Conservation (phyloP, 805 yeast genomes). For the Jamesozyma hellenica region DNA sequence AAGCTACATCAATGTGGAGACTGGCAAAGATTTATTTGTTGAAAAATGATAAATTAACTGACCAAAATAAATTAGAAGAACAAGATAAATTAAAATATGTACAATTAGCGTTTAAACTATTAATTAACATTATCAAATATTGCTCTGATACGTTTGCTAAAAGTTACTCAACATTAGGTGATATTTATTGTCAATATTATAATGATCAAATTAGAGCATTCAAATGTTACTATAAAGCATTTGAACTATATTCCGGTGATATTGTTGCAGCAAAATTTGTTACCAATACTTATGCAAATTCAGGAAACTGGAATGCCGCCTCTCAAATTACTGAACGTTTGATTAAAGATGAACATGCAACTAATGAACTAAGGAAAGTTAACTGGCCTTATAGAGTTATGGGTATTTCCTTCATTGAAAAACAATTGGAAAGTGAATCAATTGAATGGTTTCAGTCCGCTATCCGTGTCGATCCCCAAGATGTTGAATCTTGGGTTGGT, state of each 20-base stretch:
- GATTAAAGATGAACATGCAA: conserved; percentile 52
- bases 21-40: conserved; percentile 54
- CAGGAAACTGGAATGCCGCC: conserved; percentile 76
- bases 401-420: conserved; percentile 68
- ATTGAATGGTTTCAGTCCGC: conserved; percentile 86
- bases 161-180: conserved; percentile 73
- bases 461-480: conserved; percentile 54
- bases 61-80: conserved; percentile 4
- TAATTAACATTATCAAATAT: conserved; percentile 54
- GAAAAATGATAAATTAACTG: conserved; percentile 16
- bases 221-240: conserved; percentile 81
- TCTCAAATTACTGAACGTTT: conserved; percentile 61
- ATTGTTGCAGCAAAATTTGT: conserved; percentile 62
- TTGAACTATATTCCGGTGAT: conserved; percentile 75
- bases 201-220: conserved; percentile 60
- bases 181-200: conserved; percentile 50
- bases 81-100: conserved; percentile 20
- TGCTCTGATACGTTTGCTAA: conserved; percentile 60
- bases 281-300: conserved; percentile 56
- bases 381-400: conserved; percentile 87
- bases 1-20: conserved; percentile 62
- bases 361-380: conserved; percentile 35
- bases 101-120: conserved; percentile 44
- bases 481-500: conserved; percentile 82
- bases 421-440: conserved; percentile 64